Conservation (phyloP, 140 eudicot species). For the Stevia rebaudiana region DNA sequence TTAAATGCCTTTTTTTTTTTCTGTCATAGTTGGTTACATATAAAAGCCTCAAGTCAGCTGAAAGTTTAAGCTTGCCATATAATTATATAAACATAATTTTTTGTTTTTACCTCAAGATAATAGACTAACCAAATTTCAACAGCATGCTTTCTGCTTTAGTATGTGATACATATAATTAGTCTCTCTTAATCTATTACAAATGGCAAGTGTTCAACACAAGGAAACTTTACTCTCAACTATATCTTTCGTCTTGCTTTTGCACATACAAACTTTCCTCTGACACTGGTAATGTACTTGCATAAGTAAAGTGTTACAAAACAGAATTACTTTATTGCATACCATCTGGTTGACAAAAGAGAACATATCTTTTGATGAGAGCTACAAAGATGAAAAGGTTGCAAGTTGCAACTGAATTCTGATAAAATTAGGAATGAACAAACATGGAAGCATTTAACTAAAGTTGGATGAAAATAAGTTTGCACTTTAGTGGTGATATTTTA, state of each 20-base stretch:
- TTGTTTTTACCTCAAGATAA: neutral
- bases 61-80: neutral
- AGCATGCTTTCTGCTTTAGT: neutral
- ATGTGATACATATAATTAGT: neutral
- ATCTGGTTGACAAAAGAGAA: neutral
- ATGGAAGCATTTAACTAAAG: conserved; percentile 5
- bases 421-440: neutral
- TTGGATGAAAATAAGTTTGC: neutral
- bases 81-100: neutral
- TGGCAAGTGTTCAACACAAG: conserved; percentile 10
- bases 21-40: neutral
- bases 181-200: neutral
- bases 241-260: neutral
- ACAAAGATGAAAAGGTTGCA: conserved; percentile 13
- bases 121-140: neutral
- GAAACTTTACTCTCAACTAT: neutral
- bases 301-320: neutral
- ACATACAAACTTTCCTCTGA: neutral
- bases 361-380: conserved; percentile 1
- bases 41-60: neutral
- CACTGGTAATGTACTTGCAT: neutral
- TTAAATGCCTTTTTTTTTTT: neutral
- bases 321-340: conserved; percentile 3
- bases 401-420: neutral
- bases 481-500: conserved; percentile 5